Base-by-base conservation (phyloP, 1,139 yeast species). In the Meyerozyma guilliermondii region DNA sequence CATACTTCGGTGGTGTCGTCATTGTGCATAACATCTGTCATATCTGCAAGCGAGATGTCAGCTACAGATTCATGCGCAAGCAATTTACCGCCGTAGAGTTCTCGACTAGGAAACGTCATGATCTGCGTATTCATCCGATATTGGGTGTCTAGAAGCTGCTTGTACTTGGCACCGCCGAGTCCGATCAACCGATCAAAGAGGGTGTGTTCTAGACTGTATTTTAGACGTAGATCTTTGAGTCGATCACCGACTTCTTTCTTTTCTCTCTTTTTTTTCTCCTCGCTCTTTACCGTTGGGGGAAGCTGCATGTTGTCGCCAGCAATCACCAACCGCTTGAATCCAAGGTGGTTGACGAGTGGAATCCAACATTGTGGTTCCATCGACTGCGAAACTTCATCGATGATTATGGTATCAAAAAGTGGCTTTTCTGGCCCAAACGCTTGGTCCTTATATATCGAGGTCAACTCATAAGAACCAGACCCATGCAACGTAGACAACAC, bases 341-440 rank as follows among this genome's bases (percentile, higher is more conserved):
- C 71, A 31, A 77, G 67, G 52, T 84, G 87, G 39, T 75, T 76
- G 13, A 87, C 68, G n/a, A 92, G 50, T 0, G 98, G 98, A 26
- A 92, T 88, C 98, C 98, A 91, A 57, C 97, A 89, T 54, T 92
- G 96, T 1, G 98, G 96, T 56, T 92, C 97, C 44, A 91, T 63
- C 4, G 97, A 76, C 60, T 92, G 98, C 0, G 97, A 88, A 0
- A 92, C 97, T 62, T 92, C 98, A 61, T 92, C 98, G 38, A 92
- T 89, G 17, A 92, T 86, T 20, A 92, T 73, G 0, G 95, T 83
- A 53, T 87, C 89, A 55, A 92, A 88, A 14, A 82, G 56, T 5
- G 72, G 73, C 51, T 53, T 60, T n/a, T 33, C 36, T 7, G 36
- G 36, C 24, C 36, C 36, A 11, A 17, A 33, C 13, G 23, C 24